phyloP scores from a whole-genome alignment of 371 early-diverging fungal genomes.

The Thermomucor indicae-seudaticae region DNA sequence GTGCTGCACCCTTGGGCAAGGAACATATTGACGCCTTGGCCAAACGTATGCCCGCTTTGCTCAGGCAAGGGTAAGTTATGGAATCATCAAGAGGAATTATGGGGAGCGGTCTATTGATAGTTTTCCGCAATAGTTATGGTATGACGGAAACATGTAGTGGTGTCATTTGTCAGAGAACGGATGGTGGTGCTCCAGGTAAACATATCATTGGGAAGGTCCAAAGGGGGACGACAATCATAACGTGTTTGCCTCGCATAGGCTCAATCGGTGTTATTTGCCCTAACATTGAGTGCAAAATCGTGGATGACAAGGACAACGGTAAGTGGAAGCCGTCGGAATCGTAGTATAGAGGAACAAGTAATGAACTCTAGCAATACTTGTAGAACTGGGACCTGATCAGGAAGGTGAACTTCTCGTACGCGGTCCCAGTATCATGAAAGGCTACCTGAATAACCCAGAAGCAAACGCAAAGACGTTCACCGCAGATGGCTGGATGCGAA shows the following conservation, averaged over 20 bases:
- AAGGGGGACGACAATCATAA: not conserved
- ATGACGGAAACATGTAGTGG: constrained; percentile 63
- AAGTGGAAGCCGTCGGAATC: not conserved
- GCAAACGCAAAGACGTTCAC: constrained; percentile 70
- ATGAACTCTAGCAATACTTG: not conserved
- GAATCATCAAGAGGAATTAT: not conserved
- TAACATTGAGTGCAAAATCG: constrained; percentile 61
- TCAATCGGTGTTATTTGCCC: constrained; percentile 67
- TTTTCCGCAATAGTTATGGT: constrained; percentile 64
- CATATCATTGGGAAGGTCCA: not conserved
- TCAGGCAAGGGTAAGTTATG: constrained; percentile 29
- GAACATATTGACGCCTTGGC: constrained; percentile 51
- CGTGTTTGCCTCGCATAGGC: constrained; percentile 25
- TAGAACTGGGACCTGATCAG: constrained; percentile 52
- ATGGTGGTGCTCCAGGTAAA: constrained; percentile 14
- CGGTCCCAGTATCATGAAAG: constrained; percentile 44
- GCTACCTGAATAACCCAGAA: constrained; percentile 63
- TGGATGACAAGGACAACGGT: constrained; percentile 53
- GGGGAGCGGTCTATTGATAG: not conserved
- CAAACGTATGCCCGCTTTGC: constrained; percentile 45
- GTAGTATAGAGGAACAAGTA: not conserved
- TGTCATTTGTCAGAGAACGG: constrained; percentile 14
- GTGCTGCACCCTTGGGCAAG: constrained; percentile 79
- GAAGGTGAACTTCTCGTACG: constrained; percentile 68
- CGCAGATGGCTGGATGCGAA: constrained; percentile 71